Base-by-base conservation (phyloP, 2,329 filamentous ascomycete genomes). In the Grosmannia penicillata region DNA sequence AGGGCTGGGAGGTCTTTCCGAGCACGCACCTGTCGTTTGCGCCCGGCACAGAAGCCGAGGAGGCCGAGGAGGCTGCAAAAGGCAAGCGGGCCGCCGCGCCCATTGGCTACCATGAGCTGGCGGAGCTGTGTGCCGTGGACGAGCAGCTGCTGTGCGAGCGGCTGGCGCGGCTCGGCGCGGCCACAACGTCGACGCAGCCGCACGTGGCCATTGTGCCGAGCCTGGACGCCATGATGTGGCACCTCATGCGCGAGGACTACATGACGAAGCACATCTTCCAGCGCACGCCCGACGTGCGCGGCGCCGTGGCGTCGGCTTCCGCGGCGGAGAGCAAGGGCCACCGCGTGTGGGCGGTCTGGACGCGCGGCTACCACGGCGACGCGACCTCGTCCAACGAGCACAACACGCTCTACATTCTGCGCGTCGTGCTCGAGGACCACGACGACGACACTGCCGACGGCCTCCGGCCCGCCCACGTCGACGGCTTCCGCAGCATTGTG, bases 201-300 rank as follows among this genome's bases (percentile, higher is more conserved):
- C 62, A 66, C 46, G 69, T 91, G 29, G 81, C 83, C 29, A 61
- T 87, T 44, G 48, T 75, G 34, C 82, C 84, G 0, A 73, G 84
- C 49, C 56, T 72, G 43, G 70, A 78, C 40, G 74, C 75, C 7
- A 68, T 86, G 47, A 59, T 68, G 43, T 93, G 84, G 84, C 79
- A 89, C 56, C 74, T 84, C 54, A 74, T 77, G 42, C 75, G 89
- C 35, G 85, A 94, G 57, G 76, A 86, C 36, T 91, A 82, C 55
- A 78, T 89, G 51, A 72, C 70, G 6, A 65, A 68, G 39, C 68
- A 74, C 44, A 62, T 87, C 6, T 71, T 79, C 46, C 62, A 68
- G 3, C 53, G 50, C 27, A 57, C 54, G 1, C 78, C 82, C 0
- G 51, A 61, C 1, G 61, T 82, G 39, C 79, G 81, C 51, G 87